Base-by-base conservation (phyloP, 176 grass and related monocot species). In the Avena insularis region DNA sequence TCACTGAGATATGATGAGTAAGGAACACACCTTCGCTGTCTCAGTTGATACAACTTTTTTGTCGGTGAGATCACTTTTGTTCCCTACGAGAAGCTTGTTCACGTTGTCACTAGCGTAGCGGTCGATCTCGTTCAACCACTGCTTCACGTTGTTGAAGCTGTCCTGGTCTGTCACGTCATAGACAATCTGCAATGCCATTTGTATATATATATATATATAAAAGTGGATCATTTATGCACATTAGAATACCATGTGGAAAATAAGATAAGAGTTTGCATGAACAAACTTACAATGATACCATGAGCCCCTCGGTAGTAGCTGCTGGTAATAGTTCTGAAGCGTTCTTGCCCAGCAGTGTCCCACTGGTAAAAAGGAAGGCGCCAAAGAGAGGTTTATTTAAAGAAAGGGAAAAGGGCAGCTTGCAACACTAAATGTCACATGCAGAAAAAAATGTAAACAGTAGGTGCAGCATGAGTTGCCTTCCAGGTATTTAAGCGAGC, bases 291-390 rank as follows among this genome's bases (percentile, higher is more conserved):
- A 86, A 94, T 94, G 58, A 97, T 97, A 35, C 92, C 95, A 82
- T 97, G 95, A 81, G 95, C 95, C 29, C 95, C 95, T n/a, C 92
- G 92, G 33, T 97, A 97, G 73, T 97, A 97, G 85, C 95, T 97
- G 75, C 92, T 97, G 5, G 95, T 97, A 38, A 97, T 97, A 46
- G 95, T 97, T 71, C 95, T 94, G 87, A 97, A 97, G 10, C 95
- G 86, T 70, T 97, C 95, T 92, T 97, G 95, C 4, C 95, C 92
- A 89, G 95, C 95, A 60, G 90, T 97, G 82, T 97, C 95, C 95
- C 95, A 97, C 95, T 97, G 81, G 27, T 64, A 81, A 46, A 19
- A 3, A 35, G 40, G 13, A 2, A 47, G 13, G 13, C 6, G 9
- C 23, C 17, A 78, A 13, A 35, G 54, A 58, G 75, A 9, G 9